Evolutionary conservation across 805 yeast species (phyloP).

Genomic region (Candida orba): DNA sequence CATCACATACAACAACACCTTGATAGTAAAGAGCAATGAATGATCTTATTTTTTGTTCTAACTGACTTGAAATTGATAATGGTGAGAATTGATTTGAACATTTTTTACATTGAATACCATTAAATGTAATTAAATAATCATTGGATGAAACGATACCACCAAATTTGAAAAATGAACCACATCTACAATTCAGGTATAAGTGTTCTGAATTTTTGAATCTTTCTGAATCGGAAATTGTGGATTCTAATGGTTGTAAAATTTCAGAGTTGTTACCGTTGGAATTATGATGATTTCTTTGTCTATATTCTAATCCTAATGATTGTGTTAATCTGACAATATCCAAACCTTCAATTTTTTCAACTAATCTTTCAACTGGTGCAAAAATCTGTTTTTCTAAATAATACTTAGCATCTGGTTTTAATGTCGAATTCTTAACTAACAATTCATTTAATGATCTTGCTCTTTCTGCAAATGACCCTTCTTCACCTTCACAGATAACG

Average conservation of each 20-base stretch:
- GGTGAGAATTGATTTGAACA: constrained; percentile 50
- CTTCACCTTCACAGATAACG: constrained; percentile 58
- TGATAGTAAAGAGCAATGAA: constrained; percentile 74
- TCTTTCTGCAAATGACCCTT: constrained; percentile 59
- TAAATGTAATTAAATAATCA: constrained; percentile 52
- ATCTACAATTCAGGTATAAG: constrained; percentile 52
- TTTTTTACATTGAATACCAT: constrained; percentile 63
- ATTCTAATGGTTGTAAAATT: constrained; percentile 66
- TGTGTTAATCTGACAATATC: constrained; percentile 74
- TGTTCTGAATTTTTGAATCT: constrained; percentile 62
- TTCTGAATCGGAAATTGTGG: constrained; percentile 73
- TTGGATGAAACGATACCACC: constrained; percentile 68
- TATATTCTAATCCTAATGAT: constrained; percentile 70
- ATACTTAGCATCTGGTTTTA: constrained; percentile 66
- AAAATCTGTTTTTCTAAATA: constrained; percentile 85
- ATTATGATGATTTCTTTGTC: constrained; percentile 26
- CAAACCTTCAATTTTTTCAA: constrained; percentile 80
- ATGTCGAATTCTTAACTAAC: constrained; percentile 38
- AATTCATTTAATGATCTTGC: constrained; percentile 80
- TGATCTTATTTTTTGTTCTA: constrained; percentile 64
- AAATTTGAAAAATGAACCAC: constrained; percentile 55
- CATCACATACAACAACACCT: constrained; percentile 85
- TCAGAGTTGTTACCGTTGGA: constrained; percentile 27
- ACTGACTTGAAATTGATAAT: constrained; percentile 56
- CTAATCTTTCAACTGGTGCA: constrained; percentile 83